Conservation (phyloP, 495 filamentous ascomycete species). For the Penicillium soppii region DNA sequence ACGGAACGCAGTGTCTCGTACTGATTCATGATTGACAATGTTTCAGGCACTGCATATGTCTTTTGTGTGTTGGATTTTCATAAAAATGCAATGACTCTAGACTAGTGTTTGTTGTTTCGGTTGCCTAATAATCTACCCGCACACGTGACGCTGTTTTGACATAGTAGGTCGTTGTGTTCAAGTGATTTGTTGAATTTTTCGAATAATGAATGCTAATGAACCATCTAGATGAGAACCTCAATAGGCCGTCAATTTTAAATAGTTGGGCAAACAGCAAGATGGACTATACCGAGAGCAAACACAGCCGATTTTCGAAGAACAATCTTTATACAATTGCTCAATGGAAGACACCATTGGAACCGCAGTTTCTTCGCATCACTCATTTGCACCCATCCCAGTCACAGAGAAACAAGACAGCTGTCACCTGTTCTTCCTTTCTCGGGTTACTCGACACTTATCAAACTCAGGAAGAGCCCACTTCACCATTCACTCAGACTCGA, state of each 20-base stretch:
- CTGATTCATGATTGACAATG: conserved; percentile 14
- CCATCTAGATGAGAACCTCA: too few species aligned
- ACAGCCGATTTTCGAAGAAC: too few species aligned
- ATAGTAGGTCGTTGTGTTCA: neutral
- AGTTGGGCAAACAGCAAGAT: too few species aligned
- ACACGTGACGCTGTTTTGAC: conserved; percentile 2
- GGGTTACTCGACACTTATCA: too few species aligned
- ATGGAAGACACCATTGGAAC: too few species aligned
- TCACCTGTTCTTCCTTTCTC: too few species aligned
- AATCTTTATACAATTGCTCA: too few species aligned
- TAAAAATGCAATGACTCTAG: neutral
- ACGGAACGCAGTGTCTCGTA: conserved; percentile 29
- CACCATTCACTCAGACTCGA: conserved; percentile 41
- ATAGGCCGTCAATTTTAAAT: too few species aligned
- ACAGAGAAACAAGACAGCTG: too few species aligned
- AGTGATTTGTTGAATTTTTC: neutral
- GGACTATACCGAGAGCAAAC: too few species aligned
- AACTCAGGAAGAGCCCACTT: conserved; percentile 26
- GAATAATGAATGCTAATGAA: neutral
- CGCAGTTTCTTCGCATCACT: too few species aligned
- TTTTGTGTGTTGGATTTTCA: neutral
- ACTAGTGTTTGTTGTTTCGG: neutral
- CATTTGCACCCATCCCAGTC: too few species aligned
- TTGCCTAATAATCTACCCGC: neutral
- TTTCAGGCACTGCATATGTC: neutral